Evolutionary conservation across 2,329 filamentous ascomycete genomes (phyloP), one percentile per base, ranked within the genome.

Genomic region (Phaeophleospora eucalypticola): DNA sequence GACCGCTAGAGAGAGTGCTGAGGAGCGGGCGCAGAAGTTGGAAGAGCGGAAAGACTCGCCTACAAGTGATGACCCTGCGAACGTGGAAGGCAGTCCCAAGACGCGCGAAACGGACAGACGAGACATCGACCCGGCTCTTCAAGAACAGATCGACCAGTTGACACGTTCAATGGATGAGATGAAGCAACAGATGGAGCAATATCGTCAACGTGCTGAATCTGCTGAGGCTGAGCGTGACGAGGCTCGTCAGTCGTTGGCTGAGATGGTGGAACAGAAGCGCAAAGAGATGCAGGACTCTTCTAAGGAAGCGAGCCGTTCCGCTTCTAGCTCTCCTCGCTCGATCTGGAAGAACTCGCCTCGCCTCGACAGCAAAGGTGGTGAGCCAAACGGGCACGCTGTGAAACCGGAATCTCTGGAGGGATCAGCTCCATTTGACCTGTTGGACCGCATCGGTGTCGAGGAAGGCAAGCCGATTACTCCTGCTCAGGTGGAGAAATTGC

Each of bases 201-300:
- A 87, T 71, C 84, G 84, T 59, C 73, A 80, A 46, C 82, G 88
- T 21, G 89, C 89, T 7, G 86, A 95, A 65, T 55, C 41, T 48
- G 90, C 89, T 3, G 91, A 97, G 65, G 72, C 79, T 7, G 89
- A 95, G 59, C 80, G 84, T 37, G 81, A 84, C 45, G 75, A 80
- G 35, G 81, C 83, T 44, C 82, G 85, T 45, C 84, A 86, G 65
- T 85, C 84, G 1, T 71, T 98, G 36, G 84, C 86, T 1, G 87
- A 95, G 63, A 93, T 97, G 88, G 83, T 96, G 10, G 76, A 87
- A 58, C 84, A 85, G 56, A 85, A 96, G 46, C 81, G 89, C 43
- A 77, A 75, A 58, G 83, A 89, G 57, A 81, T 83, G 57, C 80
- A 79, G 55, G 76, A 58, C 21, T 12, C 48, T 29, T 29, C 47